A percentile compares a stretch with the other conserved stretches of the same genome.
Evolutionary conservation across 768 basidiomycete genomes (phyloP).

Genomic region (Candolleomyces aberdarensis): DNA sequence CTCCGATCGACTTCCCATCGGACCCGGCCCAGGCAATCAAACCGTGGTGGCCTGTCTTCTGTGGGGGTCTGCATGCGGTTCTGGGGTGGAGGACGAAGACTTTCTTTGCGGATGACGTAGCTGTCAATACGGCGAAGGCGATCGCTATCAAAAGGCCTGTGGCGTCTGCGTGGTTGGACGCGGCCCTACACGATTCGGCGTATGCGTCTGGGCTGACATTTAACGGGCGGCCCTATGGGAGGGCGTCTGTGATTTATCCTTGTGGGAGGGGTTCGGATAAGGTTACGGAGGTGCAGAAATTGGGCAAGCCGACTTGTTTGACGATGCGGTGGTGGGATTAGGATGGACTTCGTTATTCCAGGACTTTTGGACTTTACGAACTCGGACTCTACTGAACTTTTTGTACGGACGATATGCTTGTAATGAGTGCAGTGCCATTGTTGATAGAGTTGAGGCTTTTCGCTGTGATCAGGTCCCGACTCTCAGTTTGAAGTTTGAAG

Average conservation of each 20-base stretch:
- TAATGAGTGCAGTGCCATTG: no score
- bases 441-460: no score
- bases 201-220: not conserved
- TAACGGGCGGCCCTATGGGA: not conserved
- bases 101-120: conserved; percentile 4
- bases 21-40: not conserved
- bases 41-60: conserved; percentile 8
- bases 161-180: conserved; percentile 4
- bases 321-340: not conserved
- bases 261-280: not conserved
- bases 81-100: conserved; percentile 4
- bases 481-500: no score
- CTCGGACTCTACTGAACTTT: no score
- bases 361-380: not conserved
- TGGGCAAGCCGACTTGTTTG: not conserved
- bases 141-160: conserved; percentile 6
- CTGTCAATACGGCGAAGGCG: not conserved
- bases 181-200: not conserved
- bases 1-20: conserved; percentile 1
- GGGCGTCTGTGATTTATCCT: not conserved
- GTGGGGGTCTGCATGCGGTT: conserved; percentile 8
- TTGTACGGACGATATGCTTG: no score
- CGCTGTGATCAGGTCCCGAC: no score
- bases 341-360: not conserved
- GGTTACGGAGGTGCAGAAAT: not conserved